A percentile compares a stretch with the other conserved stretches of the same genome.
phyloP scores from a whole-genome alignment of 139 green algal genomes.

The Coccomyxa sp. region DNA sequence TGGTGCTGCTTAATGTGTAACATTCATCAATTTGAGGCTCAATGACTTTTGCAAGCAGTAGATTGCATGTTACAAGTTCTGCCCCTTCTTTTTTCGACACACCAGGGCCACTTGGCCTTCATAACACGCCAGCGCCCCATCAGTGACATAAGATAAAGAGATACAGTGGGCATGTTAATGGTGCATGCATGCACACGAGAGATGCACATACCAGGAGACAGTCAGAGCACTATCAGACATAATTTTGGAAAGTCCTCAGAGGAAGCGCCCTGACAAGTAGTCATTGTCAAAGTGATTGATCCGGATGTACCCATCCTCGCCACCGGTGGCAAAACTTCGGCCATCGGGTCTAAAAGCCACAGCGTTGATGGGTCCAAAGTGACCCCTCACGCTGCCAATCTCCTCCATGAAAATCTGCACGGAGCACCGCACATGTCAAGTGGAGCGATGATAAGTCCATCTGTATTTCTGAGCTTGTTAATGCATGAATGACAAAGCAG shows the following conservation, averaged over 20 bases:
- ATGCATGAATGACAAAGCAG: background rate
- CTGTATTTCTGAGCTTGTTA: background rate
- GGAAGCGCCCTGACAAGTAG: background rate
- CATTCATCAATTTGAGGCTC: too few species aligned
- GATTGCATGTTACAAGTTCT: too few species aligned
- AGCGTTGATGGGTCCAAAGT: constrained; percentile 98
- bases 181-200: too few species aligned
- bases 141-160: too few species aligned
- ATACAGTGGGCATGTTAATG: too few species aligned
- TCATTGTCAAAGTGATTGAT: constrained; percentile 90
- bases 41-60: too few species aligned
- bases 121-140: too few species aligned
- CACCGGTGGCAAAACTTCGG: constrained; percentile 72
- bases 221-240: too few species aligned
- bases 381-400: constrained; percentile 92
- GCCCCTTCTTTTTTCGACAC: too few species aligned
- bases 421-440: background rate
- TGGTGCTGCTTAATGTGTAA: too few species aligned
- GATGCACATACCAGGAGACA: too few species aligned
- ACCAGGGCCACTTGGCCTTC: too few species aligned
- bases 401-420: constrained; percentile 90
- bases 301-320: constrained; percentile 97
- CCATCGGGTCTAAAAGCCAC: constrained; percentile 90
- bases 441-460: background rate
- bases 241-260: background rate